Evolutionary conservation across 1,284 basidiomycete species (phyloP).

Genomic region (Ustilago bromivora): DNA sequence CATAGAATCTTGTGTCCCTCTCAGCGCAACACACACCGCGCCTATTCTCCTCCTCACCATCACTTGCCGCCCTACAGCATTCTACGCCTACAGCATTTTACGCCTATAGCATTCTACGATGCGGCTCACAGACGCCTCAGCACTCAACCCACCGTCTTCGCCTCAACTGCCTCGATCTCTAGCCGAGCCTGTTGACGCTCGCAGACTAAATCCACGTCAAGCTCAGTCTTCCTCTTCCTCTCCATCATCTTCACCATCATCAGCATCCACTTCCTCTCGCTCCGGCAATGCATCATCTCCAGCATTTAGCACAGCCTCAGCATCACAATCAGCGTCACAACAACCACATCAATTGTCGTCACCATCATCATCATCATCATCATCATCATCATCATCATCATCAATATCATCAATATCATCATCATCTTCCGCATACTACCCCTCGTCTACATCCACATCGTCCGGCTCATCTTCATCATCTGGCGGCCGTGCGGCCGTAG

Average conservation of each 20-base stretch:
- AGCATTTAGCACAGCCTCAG: conserved; percentile 11
- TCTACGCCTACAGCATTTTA: too few species aligned
- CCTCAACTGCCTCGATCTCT: conserved; percentile 17
- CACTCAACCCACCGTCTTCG: background rate
- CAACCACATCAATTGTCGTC: conserved; percentile 8
- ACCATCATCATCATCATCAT: conserved; percentile 9
- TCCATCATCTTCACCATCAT: conserved; percentile 4
- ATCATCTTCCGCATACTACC: background rate
- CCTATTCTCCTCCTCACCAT: background rate
- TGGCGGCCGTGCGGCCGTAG: background rate
- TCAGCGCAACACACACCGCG: conserved; percentile 8
- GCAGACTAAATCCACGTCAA: conserved; percentile 18
- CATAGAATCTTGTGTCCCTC: background rate
- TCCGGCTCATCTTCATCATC: conserved; percentile 1
- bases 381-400: conserved; percentile 10
- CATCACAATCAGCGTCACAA: conserved; percentile 4
- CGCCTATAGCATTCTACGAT: background rate
- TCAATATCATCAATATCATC: conserved; percentile 6
- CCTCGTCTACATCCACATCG: background rate
- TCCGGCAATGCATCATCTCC: conserved; percentile 10
- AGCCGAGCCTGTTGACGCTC: background rate
- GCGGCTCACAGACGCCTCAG: conserved; percentile 14
- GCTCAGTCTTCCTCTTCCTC: conserved; percentile 21
- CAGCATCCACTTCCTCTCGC: conserved; percentile 5
- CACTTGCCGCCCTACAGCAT: background rate